phyloP scores from a whole-genome alignment of 352 stramenopile genomes.

The Globisporangium spinosum region DNA sequence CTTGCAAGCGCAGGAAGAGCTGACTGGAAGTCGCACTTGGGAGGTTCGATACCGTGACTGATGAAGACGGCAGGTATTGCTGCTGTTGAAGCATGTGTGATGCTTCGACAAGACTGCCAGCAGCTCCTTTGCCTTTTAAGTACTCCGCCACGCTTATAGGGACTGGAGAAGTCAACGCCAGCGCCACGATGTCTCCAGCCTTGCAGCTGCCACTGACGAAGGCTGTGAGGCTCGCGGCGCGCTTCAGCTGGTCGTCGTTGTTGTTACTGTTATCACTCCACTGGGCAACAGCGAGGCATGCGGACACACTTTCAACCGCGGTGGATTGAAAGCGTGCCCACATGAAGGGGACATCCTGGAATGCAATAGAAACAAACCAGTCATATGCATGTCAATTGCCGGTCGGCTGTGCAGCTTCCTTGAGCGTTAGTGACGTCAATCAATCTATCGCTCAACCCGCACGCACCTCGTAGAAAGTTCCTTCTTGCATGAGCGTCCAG shows the following conservation, averaged over 20 bases:
- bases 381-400: not conserved
- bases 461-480: slow-evolving; percentile 14
- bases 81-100: slow-evolving; percentile 14
- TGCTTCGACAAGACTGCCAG: slow-evolving; percentile 15
- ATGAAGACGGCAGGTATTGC: slow-evolving; percentile 12
- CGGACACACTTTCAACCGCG: not conserved
- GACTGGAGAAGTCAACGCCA: slow-evolving; percentile 27
- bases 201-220: slow-evolving; percentile 15
- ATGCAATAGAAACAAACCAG: not conserved
- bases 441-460: not conserved
- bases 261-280: slow-evolving; percentile 24
- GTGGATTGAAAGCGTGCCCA: slow-evolving; percentile 31
- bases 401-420: not conserved
- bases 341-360: slow-evolving; percentile 16
- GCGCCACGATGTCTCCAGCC: slow-evolving; percentile 27
- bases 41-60: slow-evolving; percentile 11
- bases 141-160: slow-evolving; percentile 12
- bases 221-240: not conserved
- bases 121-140: slow-evolving; percentile 20
- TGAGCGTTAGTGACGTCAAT: not conserved
- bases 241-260: not conserved
- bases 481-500: slow-evolving; percentile 20
- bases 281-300: slow-evolving; percentile 28
- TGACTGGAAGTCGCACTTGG: slow-evolving; percentile 15
- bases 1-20: slow-evolving; percentile 28